These are phyloP conservation scores for Coniochaeta sp. DNA, from an alignment of 2,329 filamentous ascomycete genomes.

Conservation along the genomic window DNA sequence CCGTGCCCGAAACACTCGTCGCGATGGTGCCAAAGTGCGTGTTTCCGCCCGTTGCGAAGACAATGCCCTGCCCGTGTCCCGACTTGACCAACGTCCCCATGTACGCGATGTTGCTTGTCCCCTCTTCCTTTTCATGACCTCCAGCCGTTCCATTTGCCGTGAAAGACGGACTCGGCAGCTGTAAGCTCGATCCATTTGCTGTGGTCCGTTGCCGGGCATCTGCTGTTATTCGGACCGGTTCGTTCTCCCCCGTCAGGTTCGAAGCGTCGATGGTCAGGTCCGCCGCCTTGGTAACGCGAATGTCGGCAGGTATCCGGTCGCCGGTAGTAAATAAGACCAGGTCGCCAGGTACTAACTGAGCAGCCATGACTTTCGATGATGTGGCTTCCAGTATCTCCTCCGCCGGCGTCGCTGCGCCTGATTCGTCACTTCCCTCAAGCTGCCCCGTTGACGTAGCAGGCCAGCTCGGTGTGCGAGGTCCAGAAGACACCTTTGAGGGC, in stretches of 20 bases:
- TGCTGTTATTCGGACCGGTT: conserved; percentile 74
- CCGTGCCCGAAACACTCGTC: conserved; percentile 86
- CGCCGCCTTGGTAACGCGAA: conserved; percentile 83
- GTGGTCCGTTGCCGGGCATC: conserved; percentile 40
- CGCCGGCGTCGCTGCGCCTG: conserved; percentile 49
- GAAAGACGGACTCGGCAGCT: conserved; percentile 26
- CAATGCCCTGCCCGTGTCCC: conserved; percentile 89
- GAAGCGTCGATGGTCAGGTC: conserved; percentile 94
- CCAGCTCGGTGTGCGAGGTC: conserved; percentile 35
- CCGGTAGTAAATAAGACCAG: conserved; percentile 91
- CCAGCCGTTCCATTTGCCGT: conserved; percentile 41
- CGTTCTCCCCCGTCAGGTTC: conserved; percentile 93
- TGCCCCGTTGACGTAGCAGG: conserved; percentile 35
- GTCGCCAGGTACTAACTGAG: conserved; percentile 84
- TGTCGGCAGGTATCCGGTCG: conserved; percentile 91
- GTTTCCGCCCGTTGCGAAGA: conserved; percentile 89
- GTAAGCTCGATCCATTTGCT: conserved; percentile 16
- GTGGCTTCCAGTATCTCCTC: conserved; percentile 60
- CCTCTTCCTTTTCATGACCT: conserved; percentile 61
- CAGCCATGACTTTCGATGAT: conserved; percentile 79
- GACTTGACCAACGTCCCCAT: conserved; percentile 97
- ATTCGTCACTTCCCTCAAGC: conserved; percentile 37
- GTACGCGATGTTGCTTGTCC: conserved; percentile 87
- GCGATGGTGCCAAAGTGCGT: conserved; percentile 97
- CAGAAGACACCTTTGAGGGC: conserved; percentile 23